Percentiles rank a stretch among this genome's conserved stretches.
phyloP scores from a whole-genome alignment of 768 basidiomycete species.

The Lactarius vividus region DNA sequence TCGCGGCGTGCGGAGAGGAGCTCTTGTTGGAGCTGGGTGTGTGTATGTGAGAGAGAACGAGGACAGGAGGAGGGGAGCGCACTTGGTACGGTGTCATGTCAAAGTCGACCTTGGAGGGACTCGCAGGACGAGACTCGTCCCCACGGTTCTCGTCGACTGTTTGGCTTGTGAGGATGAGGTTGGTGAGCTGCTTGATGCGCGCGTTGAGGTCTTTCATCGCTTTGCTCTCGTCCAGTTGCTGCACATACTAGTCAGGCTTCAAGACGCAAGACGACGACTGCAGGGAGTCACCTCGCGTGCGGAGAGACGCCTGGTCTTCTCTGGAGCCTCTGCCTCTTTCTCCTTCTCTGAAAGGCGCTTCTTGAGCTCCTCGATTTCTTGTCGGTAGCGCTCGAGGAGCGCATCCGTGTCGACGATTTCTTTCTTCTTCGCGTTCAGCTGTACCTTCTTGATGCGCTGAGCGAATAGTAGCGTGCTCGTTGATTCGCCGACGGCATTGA shows the following conservation, averaged over 20 bases:
- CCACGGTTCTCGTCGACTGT: constrained; percentile 69
- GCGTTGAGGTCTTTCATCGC: constrained; percentile 81
- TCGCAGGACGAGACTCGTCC: constrained; percentile 71
- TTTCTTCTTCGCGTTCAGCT: constrained; percentile 88
- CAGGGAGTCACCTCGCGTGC: constrained; percentile 42
- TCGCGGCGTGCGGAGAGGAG: constrained; percentile 74
- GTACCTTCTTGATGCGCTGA: constrained; percentile 85
- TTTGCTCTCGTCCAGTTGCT: constrained; percentile 84
- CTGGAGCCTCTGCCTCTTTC: constrained; percentile 49
- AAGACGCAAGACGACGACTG: not conserved
- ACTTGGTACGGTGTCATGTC: constrained; percentile 87
- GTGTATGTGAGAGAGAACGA: not conserved
- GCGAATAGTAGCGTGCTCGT: constrained; percentile 90
- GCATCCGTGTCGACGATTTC: constrained; percentile 93
- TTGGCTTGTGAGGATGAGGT: constrained; percentile 81
- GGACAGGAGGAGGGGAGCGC: constrained; percentile 24
- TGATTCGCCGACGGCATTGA: constrained; percentile 74
- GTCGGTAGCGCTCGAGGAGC: constrained; percentile 88
- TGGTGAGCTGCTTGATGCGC: constrained; percentile 79
- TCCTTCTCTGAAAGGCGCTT: constrained; percentile 66
- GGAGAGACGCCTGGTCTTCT: constrained; percentile 41
- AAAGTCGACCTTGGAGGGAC: constrained; percentile 87
- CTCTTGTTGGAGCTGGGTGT: constrained; percentile 78
- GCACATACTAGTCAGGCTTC: constrained; percentile 17
- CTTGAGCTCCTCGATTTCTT: constrained; percentile 91